Percentiles rank a stretch among this genome's conserved stretches.
phyloP scores from a whole-genome alignment of 768 basidiomycete species.

The Clitopilus hobsonii region DNA sequence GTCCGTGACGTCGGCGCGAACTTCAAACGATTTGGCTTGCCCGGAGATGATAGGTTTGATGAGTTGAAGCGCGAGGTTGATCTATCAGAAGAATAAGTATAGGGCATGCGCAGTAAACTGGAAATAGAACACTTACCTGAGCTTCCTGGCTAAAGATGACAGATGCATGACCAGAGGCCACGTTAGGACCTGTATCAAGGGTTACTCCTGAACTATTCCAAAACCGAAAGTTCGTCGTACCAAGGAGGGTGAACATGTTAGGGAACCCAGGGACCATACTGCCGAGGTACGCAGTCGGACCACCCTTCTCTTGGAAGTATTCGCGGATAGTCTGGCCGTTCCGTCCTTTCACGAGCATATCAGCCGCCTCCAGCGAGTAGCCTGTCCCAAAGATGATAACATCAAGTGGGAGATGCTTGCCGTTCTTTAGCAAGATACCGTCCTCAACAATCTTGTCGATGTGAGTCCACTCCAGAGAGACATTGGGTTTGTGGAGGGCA shows the following conservation, averaged over 20 bases:
- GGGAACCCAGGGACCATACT: constrained; percentile 52
- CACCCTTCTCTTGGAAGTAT: constrained; percentile 44
- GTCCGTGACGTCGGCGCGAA: constrained; percentile 40
- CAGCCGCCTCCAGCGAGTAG: constrained; percentile 37
- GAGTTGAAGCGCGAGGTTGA: constrained; percentile 42
- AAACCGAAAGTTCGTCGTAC: constrained; percentile 18
- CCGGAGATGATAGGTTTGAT: constrained; percentile 48
- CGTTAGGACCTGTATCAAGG: constrained; percentile 43
- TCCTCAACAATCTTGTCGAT: constrained; percentile 45
- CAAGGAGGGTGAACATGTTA: constrained; percentile 44
- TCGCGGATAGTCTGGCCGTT: constrained; percentile 35
- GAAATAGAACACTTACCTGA: constrained; percentile 33
- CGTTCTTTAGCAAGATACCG: constrained; percentile 45
- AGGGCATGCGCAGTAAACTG: constrained; percentile 7
- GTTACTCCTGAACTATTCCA: not conserved
- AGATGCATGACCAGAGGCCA: constrained; percentile 53
- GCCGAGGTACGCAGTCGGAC: constrained; percentile 50
- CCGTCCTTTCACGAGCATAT: constrained; percentile 36
- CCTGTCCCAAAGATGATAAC: constrained; percentile 58
- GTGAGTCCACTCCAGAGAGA: constrained; percentile 41
- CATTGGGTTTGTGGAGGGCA: constrained; percentile 48
- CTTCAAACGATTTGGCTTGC: constrained; percentile 43
- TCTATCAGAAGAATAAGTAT: constrained; percentile 26
- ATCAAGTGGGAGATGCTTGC: constrained; percentile 46
- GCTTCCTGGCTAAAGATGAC: constrained; percentile 51